Evolutionary conservation across 805 yeast species (phyloP).

Genomic region (Nakazawaea wyomingensis): DNA sequence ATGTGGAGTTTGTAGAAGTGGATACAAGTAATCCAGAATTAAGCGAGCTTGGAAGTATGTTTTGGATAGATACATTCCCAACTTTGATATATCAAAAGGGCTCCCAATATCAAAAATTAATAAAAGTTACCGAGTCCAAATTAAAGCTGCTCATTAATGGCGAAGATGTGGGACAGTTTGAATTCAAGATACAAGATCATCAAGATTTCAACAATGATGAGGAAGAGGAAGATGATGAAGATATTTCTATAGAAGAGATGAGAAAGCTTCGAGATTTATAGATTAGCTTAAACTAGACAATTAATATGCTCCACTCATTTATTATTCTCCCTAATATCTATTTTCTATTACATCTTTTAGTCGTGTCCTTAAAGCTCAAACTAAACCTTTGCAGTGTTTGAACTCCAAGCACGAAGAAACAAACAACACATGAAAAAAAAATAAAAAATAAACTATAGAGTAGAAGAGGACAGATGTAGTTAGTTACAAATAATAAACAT

Average conservation of each 20-base stretch:
- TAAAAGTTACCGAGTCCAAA: constrained; percentile 21
- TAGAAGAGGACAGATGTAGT: background rate
- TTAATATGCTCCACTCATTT: too few species aligned
- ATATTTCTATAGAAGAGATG: constrained; percentile 17
- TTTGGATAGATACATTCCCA: constrained; percentile 16
- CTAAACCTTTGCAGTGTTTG: too few species aligned
- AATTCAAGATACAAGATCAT: constrained; percentile 20
- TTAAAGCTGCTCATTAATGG: constrained; percentile 24
- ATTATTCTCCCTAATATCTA: background rate
- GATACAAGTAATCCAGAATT: constrained; percentile 27
- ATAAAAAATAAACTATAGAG: too few species aligned
- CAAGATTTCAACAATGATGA: constrained; percentile 13
- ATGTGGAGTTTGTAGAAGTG: constrained; percentile 25
- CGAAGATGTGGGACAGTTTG: constrained; percentile 24
- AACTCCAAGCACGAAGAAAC: too few species aligned
- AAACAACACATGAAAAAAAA: background rate
- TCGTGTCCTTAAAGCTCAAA: too few species aligned
- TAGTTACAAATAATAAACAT: background rate
- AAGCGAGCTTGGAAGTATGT: constrained; percentile 25
- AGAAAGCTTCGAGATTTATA: constrained; percentile 18
- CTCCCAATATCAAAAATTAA: constrained; percentile 13
- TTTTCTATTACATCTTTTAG: too few species aligned
- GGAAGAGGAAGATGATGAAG: constrained; percentile 20
- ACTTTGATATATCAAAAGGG: constrained; percentile 5
- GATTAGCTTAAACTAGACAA: too few species aligned